Base-by-base conservation (phyloP, 495 filamentous ascomycete species). In the Schizothecium vesticola region DNA sequence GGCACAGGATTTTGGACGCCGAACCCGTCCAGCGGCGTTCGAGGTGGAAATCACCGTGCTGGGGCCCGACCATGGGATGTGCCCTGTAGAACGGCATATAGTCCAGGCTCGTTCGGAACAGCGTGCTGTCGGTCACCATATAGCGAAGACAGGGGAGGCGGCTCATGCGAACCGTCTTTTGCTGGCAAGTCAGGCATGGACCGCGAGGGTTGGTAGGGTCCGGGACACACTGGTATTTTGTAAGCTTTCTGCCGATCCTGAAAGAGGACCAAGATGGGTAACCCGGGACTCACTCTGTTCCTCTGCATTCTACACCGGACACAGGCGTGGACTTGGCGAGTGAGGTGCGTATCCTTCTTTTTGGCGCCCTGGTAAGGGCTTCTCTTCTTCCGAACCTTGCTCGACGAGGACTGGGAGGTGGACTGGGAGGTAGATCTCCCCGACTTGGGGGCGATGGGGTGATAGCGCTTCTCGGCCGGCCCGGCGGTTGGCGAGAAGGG, bases 81-180 rank as follows among this genome's bases (percentile, higher is more conserved):
- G 59, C 26, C 22, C 66, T 56, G 65, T 75, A 78, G 56, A 78
- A 78, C 10, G 74, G 22, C 71, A 78, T 75, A 68, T 77, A 75
- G 21, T 75, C 68, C 29, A 79, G 62, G 23, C 72, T 69, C 16
- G 78, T 80, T 5, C 78, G 71, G 64, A 76, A 78, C 13, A 80
- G 70, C 5, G 69, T 77, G 69, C 76, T 77, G 26, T 80, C 78
- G 12, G 77, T 78, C 23, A 80, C 68, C 73, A 78, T 79, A 69
- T 80, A 80, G 19, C 78, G 72, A 6, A 80, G 75, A 69, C 78
- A 80, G 1, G 77, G 78, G 59, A 80, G 71, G 9, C 75, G 67
- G 61, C 72, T 77, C 73, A 80, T 77, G 3, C 73, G 69, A 16
- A 73, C 67, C 2, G 69, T 71, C 64, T 71, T 75, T 59, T 68